phyloP scores from a whole-genome alignment of 2,329 filamentous ascomycete species.

The Cladosporium sphaerospermum region DNA sequence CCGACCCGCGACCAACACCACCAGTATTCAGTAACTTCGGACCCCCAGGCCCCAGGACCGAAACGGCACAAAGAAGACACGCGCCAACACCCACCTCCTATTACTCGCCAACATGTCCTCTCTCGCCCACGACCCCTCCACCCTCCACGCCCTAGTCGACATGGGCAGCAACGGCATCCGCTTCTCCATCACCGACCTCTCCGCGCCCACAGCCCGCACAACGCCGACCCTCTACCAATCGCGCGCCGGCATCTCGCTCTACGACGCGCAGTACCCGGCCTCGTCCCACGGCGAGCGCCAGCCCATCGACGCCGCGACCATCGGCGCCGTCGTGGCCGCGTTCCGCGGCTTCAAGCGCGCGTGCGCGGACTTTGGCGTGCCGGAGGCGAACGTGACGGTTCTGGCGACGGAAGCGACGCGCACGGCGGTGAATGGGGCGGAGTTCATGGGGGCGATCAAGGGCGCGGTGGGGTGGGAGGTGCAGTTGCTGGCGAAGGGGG shows the following conservation, averaged over 20 bases:
- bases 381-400: conserved; percentile 52
- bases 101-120: not conserved
- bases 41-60: not conserved
- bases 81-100: not conserved
- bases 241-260: conserved; percentile 75
- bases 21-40: too few relatives aligned
- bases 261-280: conserved; percentile 60
- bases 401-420: conserved; percentile 88
- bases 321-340: conserved; percentile 59
- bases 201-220: conserved; percentile 62
- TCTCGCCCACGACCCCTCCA: conserved; percentile 12
- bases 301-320: conserved; percentile 54
- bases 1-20: too few relatives aligned
- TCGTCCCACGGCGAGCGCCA: conserved; percentile 33
- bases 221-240: conserved; percentile 72
- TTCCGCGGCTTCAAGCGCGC: conserved; percentile 66
- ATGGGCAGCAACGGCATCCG: conserved; percentile 76
- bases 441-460: conserved; percentile 61
- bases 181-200: conserved; percentile 81
- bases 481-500: conserved; percentile 66
- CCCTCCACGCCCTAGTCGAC: conserved; percentile 29
- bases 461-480: conserved; percentile 61
- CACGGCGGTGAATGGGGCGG: conserved; percentile 65
- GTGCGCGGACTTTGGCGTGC: conserved; percentile 64
- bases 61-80: not conserved